Conservation (phyloP, 345 rosid genomes). For the Mallotus nudiflorus region DNA sequence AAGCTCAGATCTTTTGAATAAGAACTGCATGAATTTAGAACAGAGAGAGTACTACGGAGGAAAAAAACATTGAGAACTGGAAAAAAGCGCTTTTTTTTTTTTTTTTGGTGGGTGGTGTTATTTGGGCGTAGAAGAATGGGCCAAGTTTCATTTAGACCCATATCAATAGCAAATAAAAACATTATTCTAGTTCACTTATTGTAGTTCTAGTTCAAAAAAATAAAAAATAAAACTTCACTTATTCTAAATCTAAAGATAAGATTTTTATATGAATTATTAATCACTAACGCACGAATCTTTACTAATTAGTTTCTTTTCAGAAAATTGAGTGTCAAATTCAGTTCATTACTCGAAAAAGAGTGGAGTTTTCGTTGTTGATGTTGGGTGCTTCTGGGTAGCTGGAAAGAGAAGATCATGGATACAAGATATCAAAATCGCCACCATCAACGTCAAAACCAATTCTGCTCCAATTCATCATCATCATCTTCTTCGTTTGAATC, state of each 20-base stretch:
- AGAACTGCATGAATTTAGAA: too few relatives aligned
- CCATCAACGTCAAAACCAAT: not conserved
- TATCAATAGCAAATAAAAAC: too few relatives aligned
- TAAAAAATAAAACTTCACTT: not conserved
- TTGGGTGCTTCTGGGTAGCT: too few relatives aligned
- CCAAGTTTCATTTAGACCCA: too few relatives aligned
- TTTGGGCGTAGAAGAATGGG: too few relatives aligned
- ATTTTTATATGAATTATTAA: too few relatives aligned
- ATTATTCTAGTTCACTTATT: not conserved
- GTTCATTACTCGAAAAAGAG: not conserved
- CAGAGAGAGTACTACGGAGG: too few relatives aligned
- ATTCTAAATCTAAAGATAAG: too few relatives aligned
- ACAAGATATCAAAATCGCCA: conserved; percentile 3
- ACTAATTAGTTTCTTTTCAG: not conserved
- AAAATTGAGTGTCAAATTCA: not conserved
- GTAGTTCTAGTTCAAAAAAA: not conserved
- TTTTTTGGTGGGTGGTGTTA: too few relatives aligned
- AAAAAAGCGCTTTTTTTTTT: too few relatives aligned
- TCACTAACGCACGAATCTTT: not conserved
- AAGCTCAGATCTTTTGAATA: not conserved
- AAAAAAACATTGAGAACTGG: too few relatives aligned
- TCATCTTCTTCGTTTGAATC: conserved; percentile 5
- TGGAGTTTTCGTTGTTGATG: too few relatives aligned
- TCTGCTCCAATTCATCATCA: not conserved
- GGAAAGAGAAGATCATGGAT: not conserved